Conservation (phyloP, 176 grass and related monocot genomes). For the maize (Zea mays) region DNA sequence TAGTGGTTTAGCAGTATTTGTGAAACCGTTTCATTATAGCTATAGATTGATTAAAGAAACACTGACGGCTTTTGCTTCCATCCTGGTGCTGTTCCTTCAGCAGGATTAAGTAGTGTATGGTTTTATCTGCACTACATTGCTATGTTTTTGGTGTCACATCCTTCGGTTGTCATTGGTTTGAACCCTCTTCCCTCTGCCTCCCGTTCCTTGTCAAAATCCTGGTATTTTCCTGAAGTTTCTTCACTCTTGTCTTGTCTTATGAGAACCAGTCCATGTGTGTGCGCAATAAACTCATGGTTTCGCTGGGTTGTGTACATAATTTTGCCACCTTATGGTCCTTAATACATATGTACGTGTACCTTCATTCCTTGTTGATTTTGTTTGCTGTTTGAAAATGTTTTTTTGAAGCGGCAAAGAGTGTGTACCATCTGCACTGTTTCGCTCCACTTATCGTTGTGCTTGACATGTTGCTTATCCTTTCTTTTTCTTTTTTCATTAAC, state of each 20-base stretch:
- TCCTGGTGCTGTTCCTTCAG: not conserved
- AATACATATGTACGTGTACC: not conserved
- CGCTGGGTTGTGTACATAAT: not conserved
- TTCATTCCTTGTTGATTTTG: not conserved
- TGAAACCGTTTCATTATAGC: not conserved
- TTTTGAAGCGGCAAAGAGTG: not conserved
- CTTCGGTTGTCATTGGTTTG: not conserved
- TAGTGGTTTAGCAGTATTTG: not conserved
- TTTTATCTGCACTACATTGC: not conserved
- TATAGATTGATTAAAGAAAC: not conserved
- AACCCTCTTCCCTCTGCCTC: not conserved
- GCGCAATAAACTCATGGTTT: not conserved
- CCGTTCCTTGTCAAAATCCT: not conserved
- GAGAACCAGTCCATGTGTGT: not conserved
- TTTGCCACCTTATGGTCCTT: not conserved
- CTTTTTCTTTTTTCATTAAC: not conserved
- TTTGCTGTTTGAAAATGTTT: not conserved
- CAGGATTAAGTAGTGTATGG: not conserved
- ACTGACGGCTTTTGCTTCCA: not conserved
- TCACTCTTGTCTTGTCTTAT: not conserved
- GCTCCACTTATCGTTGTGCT: not conserved
- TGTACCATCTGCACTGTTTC: not conserved
- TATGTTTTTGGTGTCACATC: not conserved
- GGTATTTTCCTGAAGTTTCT: not conserved
- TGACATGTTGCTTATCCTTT: not conserved